Conservation (phyloP, 2,329 filamentous ascomycete species). For the Pseudogymnoascus sp. region DNA sequence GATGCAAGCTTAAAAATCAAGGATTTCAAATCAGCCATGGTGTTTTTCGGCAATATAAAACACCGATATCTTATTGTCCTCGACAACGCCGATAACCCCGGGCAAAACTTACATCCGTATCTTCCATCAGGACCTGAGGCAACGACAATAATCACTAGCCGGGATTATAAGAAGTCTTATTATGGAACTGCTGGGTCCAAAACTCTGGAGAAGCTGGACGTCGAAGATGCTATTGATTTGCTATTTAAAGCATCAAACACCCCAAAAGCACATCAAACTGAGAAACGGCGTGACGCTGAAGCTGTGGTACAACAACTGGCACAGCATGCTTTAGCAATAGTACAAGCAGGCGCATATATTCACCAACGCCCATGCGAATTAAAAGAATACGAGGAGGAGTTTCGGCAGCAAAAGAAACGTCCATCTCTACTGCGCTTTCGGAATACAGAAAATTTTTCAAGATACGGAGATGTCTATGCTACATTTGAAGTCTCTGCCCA, state of each 20-base stretch:
- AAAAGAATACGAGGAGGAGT: neutral
- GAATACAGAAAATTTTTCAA: constrained; percentile 12
- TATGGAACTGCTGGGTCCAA: neutral
- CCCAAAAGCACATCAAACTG: neutral
- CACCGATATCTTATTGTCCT: neutral
- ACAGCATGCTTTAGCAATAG: neutral
- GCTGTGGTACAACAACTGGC: neutral
- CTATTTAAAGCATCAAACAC: neutral
- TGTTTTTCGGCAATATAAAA: neutral
- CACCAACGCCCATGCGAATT: neutral
- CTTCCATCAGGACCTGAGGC: neutral
- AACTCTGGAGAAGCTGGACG: neutral
- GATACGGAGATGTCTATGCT: constrained; percentile 16
- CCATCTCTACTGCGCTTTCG: constrained; percentile 8
- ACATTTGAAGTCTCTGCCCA: constrained; percentile 16
- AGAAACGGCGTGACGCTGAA: neutral
- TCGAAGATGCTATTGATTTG: neutral
- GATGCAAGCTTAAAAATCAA: neutral
- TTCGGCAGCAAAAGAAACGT: neutral
- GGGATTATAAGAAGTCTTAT: neutral
- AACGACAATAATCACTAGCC: neutral
- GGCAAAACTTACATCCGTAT: neutral
- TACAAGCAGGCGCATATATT: neutral
- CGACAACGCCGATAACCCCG: neutral
- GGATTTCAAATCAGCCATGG: neutral